phyloP scores from a whole-genome alignment of 2,329 filamentous ascomycete genomes.

The Shiraia sp. region DNA sequence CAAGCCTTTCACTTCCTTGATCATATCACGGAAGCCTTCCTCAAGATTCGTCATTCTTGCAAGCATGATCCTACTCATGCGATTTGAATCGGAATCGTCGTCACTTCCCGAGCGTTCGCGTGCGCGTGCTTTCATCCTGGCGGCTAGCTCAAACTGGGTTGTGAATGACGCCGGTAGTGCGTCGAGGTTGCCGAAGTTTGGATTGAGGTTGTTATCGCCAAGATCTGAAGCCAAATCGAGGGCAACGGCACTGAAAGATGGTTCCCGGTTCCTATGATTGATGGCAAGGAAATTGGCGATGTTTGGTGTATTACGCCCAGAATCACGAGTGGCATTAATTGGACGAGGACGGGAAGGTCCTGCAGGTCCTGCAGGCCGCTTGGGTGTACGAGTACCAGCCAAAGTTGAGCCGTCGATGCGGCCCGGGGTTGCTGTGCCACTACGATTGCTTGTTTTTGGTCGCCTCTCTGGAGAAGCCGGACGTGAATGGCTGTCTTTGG shows the following conservation, averaged over 20 bases:
- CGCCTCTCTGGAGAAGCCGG: constrained; percentile 35
- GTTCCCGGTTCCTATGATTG: constrained; percentile 52
- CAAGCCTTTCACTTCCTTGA: constrained; percentile 74
- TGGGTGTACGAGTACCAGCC: constrained; percentile 48
- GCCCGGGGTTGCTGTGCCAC: constrained; percentile 40
- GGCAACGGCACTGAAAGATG: constrained; percentile 65
- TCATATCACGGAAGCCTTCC: constrained; percentile 86
- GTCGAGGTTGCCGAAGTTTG: constrained; percentile 63
- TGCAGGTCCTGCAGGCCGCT: constrained; percentile 35
- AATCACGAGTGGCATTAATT: constrained; percentile 53
- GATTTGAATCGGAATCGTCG: constrained; percentile 38
- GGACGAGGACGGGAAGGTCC: constrained; percentile 33
- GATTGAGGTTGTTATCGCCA: constrained; percentile 63
- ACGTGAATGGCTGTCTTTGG: constrained; percentile 44
- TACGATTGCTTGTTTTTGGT: constrained; percentile 34
- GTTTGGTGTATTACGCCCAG: constrained; percentile 61
- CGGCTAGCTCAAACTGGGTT: constrained; percentile 60
- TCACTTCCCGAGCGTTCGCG: constrained; percentile 26
- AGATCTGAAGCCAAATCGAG: constrained; percentile 75
- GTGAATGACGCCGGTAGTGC: constrained; percentile 76
- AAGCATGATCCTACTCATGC: constrained; percentile 73
- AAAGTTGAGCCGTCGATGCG: constrained; percentile 21
- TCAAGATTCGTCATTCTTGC: constrained; percentile 92
- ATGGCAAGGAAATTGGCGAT: constrained; percentile 59
- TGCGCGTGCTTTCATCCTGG: constrained; percentile 29